Conservation (phyloP, 345 rosid genomes). For the Erodium maritimum region DNA sequence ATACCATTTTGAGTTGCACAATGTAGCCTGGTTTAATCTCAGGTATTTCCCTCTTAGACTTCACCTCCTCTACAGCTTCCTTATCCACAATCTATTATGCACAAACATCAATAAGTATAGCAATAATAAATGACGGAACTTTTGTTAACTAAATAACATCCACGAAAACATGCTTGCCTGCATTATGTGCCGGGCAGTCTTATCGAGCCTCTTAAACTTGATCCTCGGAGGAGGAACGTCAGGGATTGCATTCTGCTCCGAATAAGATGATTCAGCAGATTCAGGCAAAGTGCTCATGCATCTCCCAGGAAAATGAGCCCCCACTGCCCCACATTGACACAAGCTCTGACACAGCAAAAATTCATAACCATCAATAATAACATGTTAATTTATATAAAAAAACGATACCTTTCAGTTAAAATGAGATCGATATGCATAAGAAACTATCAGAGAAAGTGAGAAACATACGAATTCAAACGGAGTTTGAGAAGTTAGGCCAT, state of each 20-base stretch:
- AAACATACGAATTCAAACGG: too few relatives aligned
- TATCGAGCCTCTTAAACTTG: slow-evolving; percentile 88
- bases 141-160: not conserved
- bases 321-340: not conserved
- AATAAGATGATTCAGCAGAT: slow-evolving; percentile 20
- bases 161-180: slow-evolving; percentile 30
- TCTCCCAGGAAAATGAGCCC: slow-evolving; percentile 18
- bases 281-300: slow-evolving; percentile 31
- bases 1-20: slow-evolving; percentile 82
- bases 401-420: too few relatives aligned
- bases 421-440: too few relatives aligned
- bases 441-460: too few relatives aligned
- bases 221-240: slow-evolving; percentile 41
- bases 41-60: slow-evolving; percentile 54
- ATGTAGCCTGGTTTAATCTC: slow-evolving; percentile 83
- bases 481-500: too few relatives aligned
- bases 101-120: slow-evolving; percentile 7
- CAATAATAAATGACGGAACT: not conserved
- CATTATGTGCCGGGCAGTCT: slow-evolving; percentile 81
- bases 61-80: slow-evolving; percentile 77
- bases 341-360: too few relatives aligned
- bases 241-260: slow-evolving; percentile 22
- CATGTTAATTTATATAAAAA: too few relatives aligned
- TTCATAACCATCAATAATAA: too few relatives aligned
- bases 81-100: slow-evolving; percentile 60